Base-by-base conservation (phyloP, 1,139 yeast species). In the Pichiaceae sp. region DNA sequence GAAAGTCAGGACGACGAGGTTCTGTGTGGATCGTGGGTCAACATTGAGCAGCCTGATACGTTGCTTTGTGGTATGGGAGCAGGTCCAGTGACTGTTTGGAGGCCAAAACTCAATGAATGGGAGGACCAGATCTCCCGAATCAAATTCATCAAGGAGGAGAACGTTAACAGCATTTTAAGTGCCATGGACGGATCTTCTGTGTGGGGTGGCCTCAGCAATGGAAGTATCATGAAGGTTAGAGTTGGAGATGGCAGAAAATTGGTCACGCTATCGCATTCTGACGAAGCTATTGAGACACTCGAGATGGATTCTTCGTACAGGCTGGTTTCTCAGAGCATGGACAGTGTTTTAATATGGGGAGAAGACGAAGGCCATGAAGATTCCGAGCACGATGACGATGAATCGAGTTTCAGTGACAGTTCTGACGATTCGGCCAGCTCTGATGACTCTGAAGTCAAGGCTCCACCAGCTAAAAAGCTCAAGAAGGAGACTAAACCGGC, bases 1-100 rank as follows among this genome's bases (percentile, higher is more conserved):
- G 97, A 87, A 47, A 91, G 87, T 52, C 98, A 91, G 60, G 96
- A 84, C 47, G 97, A 91, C 52, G 98, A 91, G 55, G 64, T 91
- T 24, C 60, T 89, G 35, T 70, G 91, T 34, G 82, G 87, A 56
- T 67, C 85, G 34, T 79, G 72, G 60, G 72, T 80, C 0, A 83
- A 79, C 44, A 75, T 72, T n/a, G 65, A 68, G 18, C 72, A 70
- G 28, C 77, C 78, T 3, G 66, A 79, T 17, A 47, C 50, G 2
- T 38, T 53, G 45, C 83, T 82, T 0, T 78, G 89, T 50, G 89
- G 87, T 34, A 89, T 87, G 77, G 89, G 95, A 3, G 94, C 83
- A 54, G 97, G 97, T 2, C 73, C 86, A n/a, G 70, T 86, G 5
- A 86, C 97, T 0, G 66, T 83, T n/a, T 91, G 97, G 98, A 78